Evolutionary conservation across 176 grass and related monocot genomes (phyloP).

Genomic region (Oryza australiensis): DNA sequence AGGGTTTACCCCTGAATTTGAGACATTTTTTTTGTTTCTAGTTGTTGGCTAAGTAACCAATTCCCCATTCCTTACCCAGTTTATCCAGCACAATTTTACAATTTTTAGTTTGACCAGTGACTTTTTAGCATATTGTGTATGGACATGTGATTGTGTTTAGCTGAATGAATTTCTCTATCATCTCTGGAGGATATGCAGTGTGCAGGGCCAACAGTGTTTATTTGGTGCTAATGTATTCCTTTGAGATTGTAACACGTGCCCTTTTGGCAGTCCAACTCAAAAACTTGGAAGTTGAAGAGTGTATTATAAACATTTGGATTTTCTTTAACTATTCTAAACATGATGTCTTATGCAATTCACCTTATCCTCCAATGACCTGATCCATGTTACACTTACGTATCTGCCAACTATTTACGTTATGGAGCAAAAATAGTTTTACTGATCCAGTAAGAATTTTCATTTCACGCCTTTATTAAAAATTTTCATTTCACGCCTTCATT

Average conservation of each 20-base stretch:
- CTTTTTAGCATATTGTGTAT: not conserved
- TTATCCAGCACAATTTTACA: not conserved
- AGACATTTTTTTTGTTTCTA: not conserved
- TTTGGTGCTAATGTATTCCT: not conserved
- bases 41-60: not conserved
- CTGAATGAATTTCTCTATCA: not conserved
- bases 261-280: constrained; percentile 3
- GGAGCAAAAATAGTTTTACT: not conserved
- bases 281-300: not conserved
- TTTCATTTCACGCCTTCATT: constrained; percentile 10
- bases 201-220: not conserved
- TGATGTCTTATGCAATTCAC: not conserved
- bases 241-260: not conserved
- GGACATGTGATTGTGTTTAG: not conserved
- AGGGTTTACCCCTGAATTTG: not conserved
- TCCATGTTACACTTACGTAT: not conserved
- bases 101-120: not conserved
- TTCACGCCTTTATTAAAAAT: not conserved
- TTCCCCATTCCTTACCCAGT: not conserved
- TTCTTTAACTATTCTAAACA: not conserved
- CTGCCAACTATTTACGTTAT: not conserved
- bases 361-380: not conserved
- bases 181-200: not conserved
- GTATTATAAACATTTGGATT: not conserved
- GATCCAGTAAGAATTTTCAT: not conserved